Evolutionary conservation across 1,284 basidiomycete genomes (phyloP).

Genomic region (Papiliotrema flavescens): DNA sequence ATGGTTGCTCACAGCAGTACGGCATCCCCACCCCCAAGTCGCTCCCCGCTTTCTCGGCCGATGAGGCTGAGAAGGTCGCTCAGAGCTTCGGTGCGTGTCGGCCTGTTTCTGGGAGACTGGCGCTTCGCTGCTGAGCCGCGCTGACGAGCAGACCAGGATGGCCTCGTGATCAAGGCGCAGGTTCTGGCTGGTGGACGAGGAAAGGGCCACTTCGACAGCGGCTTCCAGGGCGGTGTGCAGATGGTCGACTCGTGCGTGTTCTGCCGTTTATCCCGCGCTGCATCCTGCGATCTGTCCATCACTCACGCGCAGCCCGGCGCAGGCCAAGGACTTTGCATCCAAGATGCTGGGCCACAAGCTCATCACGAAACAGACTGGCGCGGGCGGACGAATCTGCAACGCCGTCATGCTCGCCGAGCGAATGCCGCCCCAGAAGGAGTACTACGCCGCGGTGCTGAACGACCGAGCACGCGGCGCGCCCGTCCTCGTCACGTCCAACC

Average conservation of each 20-base stretch:
- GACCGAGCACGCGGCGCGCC: conserved; percentile 87
- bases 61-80: conserved; percentile 87
- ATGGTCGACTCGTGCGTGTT: conserved; percentile 75
- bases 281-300: neutral
- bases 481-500: conserved; percentile 88
- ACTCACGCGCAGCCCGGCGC: conserved; percentile 62
- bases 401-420: conserved; percentile 98
- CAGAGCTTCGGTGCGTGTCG: conserved; percentile 69
- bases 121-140: neutral
- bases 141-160: conserved; percentile 54
- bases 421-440: conserved; percentile 90
- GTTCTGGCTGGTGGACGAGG: conserved; percentile 98
- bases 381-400: conserved; percentile 87
- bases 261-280: neutral
- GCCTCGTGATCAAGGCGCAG: conserved; percentile 92
- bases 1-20: conserved; percentile 58
- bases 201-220: conserved; percentile 96
- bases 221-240: conserved; percentile 96
- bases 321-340: conserved; percentile 80
- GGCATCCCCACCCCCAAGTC: conserved; percentile 95
- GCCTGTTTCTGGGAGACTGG: neutral
- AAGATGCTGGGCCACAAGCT: conserved; percentile 96
- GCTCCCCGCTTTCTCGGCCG: conserved; percentile 76
- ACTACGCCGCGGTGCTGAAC: conserved; percentile 96
- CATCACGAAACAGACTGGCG: conserved; percentile 99